Evolutionary conservation across 805 yeast species (phyloP).

Genomic region (Zygotorulaspora danielsina): DNA sequence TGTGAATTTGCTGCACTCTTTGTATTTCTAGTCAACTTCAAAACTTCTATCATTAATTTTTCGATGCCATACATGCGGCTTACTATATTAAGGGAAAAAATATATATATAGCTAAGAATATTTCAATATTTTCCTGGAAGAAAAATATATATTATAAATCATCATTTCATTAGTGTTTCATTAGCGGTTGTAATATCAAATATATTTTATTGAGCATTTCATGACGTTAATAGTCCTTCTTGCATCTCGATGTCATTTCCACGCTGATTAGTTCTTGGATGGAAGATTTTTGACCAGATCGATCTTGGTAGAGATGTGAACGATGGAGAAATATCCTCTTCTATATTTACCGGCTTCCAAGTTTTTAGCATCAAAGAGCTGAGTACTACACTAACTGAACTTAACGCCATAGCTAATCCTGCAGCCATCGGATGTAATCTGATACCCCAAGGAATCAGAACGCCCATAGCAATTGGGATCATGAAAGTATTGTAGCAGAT

Average conservation of each 20-base stretch:
- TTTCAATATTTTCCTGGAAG: too few species aligned
- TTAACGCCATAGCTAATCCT: slow-evolving; percentile 87
- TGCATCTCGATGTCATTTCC: slow-evolving; percentile 23
- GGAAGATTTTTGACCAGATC: slow-evolving; percentile 2
- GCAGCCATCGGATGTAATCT: slow-evolving; percentile 85
- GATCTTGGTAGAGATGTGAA: neutral
- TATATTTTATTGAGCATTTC: too few species aligned
- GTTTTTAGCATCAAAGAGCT: slow-evolving; percentile 68
- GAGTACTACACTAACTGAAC: slow-evolving; percentile 82
- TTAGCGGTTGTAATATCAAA: too few species aligned
- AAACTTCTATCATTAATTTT: too few species aligned
- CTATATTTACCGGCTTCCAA: slow-evolving; percentile 45
- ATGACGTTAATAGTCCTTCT: slow-evolving; percentile 15
- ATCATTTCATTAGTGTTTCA: too few species aligned
- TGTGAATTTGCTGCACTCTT: too few species aligned
- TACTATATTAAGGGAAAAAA: too few species aligned
- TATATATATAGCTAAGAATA: too few species aligned
- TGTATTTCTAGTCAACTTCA: too few species aligned
- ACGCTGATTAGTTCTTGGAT: neutral
- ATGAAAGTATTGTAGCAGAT: slow-evolving; percentile 75
- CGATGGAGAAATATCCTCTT: neutral
- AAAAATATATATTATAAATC: too few species aligned
- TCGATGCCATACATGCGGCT: too few species aligned
- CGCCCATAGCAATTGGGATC: slow-evolving; percentile 93
- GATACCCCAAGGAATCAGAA: slow-evolving; percentile 72